Evolutionary conservation across 768 basidiomycete genomes (phyloP).

Genomic region (Amanita phalloides): DNA sequence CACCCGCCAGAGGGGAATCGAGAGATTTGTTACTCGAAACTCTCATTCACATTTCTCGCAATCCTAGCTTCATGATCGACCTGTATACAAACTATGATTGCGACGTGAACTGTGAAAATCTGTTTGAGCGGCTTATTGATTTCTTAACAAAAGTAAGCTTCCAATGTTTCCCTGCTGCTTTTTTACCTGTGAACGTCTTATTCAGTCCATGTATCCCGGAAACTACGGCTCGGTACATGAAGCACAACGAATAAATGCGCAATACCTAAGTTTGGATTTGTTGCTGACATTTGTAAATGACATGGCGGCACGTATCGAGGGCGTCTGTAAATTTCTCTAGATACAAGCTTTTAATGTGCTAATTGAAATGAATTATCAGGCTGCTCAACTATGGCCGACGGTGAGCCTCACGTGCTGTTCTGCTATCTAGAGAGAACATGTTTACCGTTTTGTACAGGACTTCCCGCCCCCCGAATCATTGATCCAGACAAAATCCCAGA

Average conservation of each 20-base stretch:
- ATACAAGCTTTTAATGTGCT: slow-evolving; percentile 7
- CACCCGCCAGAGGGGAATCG: slow-evolving; percentile 79
- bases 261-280: slow-evolving; percentile 82
- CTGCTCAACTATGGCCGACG: slow-evolving; percentile 47
- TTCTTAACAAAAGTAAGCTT: slow-evolving; percentile 76
- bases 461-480: slow-evolving; percentile 48
- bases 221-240: slow-evolving; percentile 49
- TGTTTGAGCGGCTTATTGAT: slow-evolving; percentile 82
- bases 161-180: neutral
- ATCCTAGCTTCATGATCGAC: slow-evolving; percentile 91
- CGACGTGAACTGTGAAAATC: slow-evolving; percentile 91
- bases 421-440: neutral
- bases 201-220: slow-evolving; percentile 71
- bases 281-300: slow-evolving; percentile 79
- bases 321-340: slow-evolving; percentile 21
- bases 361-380: slow-evolving; percentile 17
- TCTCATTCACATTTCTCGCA: slow-evolving; percentile 67
- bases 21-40: slow-evolving; percentile 88
- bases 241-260: slow-evolving; percentile 62
- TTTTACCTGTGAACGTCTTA: neutral
- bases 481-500: slow-evolving; percentile 66
- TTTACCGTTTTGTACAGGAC: slow-evolving; percentile 24
- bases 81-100: slow-evolving; percentile 96
- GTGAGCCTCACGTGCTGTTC: slow-evolving; percentile 27
- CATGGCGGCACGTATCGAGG: slow-evolving; percentile 61